These are phyloP conservation scores for Fusarium nurragi DNA, from an alignment of 2,329 filamentous ascomycete species.

Conservation along the genomic window DNA sequence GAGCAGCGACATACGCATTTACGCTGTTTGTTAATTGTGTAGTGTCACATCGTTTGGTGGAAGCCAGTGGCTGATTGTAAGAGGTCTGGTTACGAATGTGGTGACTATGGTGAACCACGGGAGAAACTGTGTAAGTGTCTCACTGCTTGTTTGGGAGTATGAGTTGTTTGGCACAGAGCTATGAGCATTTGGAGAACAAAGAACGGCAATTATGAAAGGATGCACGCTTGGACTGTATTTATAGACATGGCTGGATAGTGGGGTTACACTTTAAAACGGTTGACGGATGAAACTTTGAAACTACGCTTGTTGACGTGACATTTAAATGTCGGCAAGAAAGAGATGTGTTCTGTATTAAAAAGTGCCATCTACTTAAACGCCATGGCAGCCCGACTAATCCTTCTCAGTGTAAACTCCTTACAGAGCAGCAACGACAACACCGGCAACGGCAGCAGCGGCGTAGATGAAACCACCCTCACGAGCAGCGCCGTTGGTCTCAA, in stretches of 20 bases:
- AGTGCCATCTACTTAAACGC: constrained; percentile 12
- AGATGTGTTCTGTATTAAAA: constrained; percentile 23
- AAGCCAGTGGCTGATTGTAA: not conserved
- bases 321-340: not conserved
- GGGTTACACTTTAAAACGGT: not conserved
- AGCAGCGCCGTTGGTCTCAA: constrained; percentile 35
- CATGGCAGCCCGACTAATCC: not conserved
- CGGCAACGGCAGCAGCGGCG: constrained; percentile 46
- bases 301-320: not conserved
- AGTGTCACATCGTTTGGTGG: not conserved
- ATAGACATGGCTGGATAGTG: not conserved
- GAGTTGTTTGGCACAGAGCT: not conserved
- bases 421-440: constrained; percentile 44
- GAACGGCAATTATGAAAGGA: not conserved
- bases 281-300: too few species aligned
- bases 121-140: too few species aligned
- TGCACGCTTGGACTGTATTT: not conserved
- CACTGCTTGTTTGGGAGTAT: not conserved
- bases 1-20: not conserved
- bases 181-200: not conserved
- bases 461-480: constrained; percentile 44
- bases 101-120: not conserved
- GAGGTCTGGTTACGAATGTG: not conserved
- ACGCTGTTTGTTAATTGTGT: not conserved
- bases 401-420: constrained; percentile 28